These are phyloP conservation scores for Cordyceps javanica DNA, from an alignment of 2,329 filamentous ascomycete genomes.

Conservation along the genomic window DNA sequence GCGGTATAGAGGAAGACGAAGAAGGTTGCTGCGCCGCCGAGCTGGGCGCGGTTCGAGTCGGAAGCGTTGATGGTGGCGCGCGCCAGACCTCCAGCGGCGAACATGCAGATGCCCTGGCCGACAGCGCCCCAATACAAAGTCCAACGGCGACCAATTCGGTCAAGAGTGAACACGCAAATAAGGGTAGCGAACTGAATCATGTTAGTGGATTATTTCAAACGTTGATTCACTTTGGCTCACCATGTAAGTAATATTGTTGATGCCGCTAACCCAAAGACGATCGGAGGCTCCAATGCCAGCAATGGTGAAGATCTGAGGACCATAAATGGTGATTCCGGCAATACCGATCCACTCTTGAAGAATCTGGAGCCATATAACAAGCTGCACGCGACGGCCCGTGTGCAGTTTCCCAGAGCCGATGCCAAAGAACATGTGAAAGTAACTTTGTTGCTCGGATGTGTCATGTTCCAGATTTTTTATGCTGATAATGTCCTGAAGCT, in stretches of 20 bases:
- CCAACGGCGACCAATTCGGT: slow-evolving; percentile 62
- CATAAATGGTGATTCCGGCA: slow-evolving; percentile 59
- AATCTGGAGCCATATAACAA: slow-evolving; percentile 67
- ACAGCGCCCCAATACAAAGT: slow-evolving; percentile 63
- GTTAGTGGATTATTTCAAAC: not conserved
- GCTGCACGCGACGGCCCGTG: slow-evolving; percentile 59
- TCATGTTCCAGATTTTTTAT: slow-evolving; percentile 59
- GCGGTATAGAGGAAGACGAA: slow-evolving; percentile 58
- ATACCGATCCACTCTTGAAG: slow-evolving; percentile 67
- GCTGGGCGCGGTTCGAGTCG: slow-evolving; percentile 40
- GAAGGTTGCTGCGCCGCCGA: slow-evolving; percentile 58
- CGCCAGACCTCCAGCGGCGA: slow-evolving; percentile 58
- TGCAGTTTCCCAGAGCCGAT: slow-evolving; percentile 60
- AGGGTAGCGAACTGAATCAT: slow-evolving; percentile 48
- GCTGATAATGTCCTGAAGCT: slow-evolving; percentile 63
- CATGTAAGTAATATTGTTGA: slow-evolving; percentile 47
- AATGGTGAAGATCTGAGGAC: slow-evolving; percentile 55
- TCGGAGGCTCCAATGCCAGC: slow-evolving; percentile 58
- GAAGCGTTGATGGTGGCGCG: slow-evolving; percentile 39
- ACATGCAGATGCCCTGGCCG: slow-evolving; percentile 61
- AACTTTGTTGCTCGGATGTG: slow-evolving; percentile 50
- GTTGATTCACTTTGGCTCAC: slow-evolving; percentile 8
- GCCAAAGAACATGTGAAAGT: slow-evolving; percentile 61
- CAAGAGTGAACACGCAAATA: slow-evolving; percentile 63
- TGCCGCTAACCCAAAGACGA: slow-evolving; percentile 57